Conservation (phyloP, 2,329 filamentous ascomycete species). For the Macroventuria anomochaeta region DNA sequence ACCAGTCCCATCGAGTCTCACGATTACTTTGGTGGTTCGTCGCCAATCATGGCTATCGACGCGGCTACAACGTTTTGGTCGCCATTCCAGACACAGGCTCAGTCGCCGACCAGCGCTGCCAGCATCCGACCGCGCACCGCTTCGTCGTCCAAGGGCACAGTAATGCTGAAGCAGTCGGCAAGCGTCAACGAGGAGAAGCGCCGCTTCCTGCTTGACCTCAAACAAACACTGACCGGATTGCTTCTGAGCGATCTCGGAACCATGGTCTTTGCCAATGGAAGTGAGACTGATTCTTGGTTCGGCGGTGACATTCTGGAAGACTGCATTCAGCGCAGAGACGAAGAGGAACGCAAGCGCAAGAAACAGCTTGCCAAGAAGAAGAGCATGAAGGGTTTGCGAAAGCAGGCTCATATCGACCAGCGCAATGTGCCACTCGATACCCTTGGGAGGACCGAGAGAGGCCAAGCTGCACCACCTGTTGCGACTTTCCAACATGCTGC, state of each 20-base stretch:
- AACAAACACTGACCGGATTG: conserved; percentile 80
- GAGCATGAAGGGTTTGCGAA: conserved; percentile 69
- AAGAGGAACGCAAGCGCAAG: conserved; percentile 50
- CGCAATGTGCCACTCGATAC: conserved; percentile 52
- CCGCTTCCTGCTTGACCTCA: conserved; percentile 77
- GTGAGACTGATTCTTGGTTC: conserved; percentile 93
- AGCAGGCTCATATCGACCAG: conserved; percentile 40
- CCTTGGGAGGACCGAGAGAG: conserved; percentile 51
- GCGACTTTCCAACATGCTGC: conserved; percentile 52
- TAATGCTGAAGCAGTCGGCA: conserved; percentile 63
- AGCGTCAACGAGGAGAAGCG: conserved; percentile 72
- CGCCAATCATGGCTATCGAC: conserved; percentile 74
- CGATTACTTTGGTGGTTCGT: conserved; percentile 72
- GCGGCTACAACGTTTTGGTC: conserved; percentile 88
- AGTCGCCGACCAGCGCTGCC: conserved; percentile 68
- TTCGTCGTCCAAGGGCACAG: conserved; percentile 71
- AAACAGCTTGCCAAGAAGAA: conserved; percentile 47
- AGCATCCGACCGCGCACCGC: conserved; percentile 70
- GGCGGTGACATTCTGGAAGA: conserved; percentile 62
- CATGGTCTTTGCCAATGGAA: conserved; percentile 83
- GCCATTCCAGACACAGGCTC: conserved; percentile 73
- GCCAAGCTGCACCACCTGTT: conserved; percentile 51
- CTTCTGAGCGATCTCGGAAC: conserved; percentile 89
- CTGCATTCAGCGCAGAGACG: conserved; percentile 51
- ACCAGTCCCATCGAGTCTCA: conserved; percentile 71